phyloP scores from a whole-genome alignment of 805 yeast species.

The Monosporozyma servazzii region DNA sequence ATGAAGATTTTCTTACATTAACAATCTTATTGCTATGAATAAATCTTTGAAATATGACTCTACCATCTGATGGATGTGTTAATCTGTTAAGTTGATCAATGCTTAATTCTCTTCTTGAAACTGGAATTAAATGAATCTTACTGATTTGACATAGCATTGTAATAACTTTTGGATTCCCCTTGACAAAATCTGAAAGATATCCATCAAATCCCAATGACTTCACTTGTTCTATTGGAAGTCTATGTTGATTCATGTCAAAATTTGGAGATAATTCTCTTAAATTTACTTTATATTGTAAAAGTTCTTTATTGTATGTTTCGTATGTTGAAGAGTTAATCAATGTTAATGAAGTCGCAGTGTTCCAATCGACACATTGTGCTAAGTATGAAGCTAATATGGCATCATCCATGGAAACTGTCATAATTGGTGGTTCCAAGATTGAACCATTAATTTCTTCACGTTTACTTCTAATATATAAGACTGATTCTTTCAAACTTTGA shows the following conservation, averaged over 20 bases:
- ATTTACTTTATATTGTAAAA: constrained; percentile 43
- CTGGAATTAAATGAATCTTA: constrained; percentile 52
- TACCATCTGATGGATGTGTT: constrained; percentile 27
- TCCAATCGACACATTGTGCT: constrained; percentile 46
- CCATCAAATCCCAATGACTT: constrained; percentile 66
- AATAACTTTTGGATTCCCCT: constrained; percentile 65
- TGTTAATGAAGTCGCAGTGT: constrained; percentile 54
- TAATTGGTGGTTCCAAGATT: constrained; percentile 67
- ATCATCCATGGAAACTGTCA: constrained; percentile 50
- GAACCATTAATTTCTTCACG: constrained; percentile 32
- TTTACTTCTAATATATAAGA: constrained; percentile 27
- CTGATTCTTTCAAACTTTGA: constrained; percentile 29
- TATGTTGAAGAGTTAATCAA: constrained; percentile 46
- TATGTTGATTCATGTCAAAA: constrained; percentile 5
- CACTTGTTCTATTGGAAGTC: constrained; percentile 31
- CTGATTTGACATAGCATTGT: constrained; percentile 56
- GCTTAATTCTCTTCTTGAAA: constrained; percentile 39
- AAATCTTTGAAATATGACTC: constrained; percentile 44
- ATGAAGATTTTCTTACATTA: constrained; percentile 46
- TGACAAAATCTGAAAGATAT: constrained; percentile 56
- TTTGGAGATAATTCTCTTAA: constrained; percentile 39
- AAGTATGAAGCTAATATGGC: constrained; percentile 43
- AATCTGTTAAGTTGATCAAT: constrained; percentile 33
- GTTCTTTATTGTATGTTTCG: constrained; percentile 32
- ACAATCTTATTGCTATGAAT: constrained; percentile 50